Evolutionary conservation across 306 rosid species (phyloP).

Genomic region (Amphicarpaea edgeworthii): DNA sequence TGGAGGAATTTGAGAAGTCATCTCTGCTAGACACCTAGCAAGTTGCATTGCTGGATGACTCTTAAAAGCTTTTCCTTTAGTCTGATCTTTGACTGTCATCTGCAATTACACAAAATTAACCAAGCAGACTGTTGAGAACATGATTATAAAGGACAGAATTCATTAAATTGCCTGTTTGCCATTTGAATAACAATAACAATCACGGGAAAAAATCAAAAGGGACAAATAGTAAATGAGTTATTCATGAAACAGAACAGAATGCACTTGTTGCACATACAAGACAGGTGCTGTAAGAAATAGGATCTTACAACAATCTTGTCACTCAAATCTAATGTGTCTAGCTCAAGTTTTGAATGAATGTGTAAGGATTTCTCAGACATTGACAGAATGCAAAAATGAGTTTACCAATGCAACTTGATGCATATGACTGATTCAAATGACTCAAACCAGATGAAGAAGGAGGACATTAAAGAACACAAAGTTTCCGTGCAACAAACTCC

Average conservation of each 20-base stretch:
- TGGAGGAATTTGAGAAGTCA: background rate
- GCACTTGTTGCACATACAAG: background rate
- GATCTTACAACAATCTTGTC: background rate
- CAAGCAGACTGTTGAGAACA: background rate
- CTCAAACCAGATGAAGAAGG: background rate
- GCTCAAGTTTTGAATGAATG: background rate
- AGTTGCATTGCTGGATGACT: background rate
- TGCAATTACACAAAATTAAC: background rate
- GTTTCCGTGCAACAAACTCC: no score
- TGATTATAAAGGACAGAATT: background rate
- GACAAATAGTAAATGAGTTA: background rate
- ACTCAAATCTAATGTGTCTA: background rate
- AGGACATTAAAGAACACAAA: no score
- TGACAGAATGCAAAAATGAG: background rate
- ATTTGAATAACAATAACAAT: background rate
- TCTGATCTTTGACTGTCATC: background rate
- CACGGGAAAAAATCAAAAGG: background rate
- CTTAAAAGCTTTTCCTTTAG: background rate
- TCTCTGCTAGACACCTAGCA: background rate
- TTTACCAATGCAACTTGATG: background rate
- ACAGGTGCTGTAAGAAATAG: background rate
- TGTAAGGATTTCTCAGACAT: background rate
- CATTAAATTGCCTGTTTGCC: background rate
- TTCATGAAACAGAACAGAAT: background rate
- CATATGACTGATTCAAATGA: background rate